A percentile compares a stretch with the other conserved stretches of the same genome.
Evolutionary conservation across 2,329 filamentous ascomycete species (phyloP).

Genomic region (Cladorrhinum sp.): DNA sequence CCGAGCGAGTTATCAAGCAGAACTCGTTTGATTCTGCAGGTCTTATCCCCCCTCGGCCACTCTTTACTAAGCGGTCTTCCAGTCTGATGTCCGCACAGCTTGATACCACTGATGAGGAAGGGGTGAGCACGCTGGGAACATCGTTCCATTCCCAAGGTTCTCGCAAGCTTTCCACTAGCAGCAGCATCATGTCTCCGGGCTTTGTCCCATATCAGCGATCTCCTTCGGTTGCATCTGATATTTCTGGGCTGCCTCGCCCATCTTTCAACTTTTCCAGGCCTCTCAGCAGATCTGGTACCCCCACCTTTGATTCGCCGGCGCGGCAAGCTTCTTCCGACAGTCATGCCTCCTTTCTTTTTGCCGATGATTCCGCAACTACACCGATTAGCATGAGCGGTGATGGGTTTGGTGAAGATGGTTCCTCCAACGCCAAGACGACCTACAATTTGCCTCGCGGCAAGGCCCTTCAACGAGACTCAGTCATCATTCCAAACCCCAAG

Average conservation of each 20-base stretch:
- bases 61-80: slow-evolving; percentile 52
- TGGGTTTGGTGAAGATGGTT: slow-evolving; percentile 53
- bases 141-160: slow-evolving; percentile 62
- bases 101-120: slow-evolving; percentile 70
- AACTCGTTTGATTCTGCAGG: slow-evolving; percentile 49
- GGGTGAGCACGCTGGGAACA: slow-evolving; percentile 48
- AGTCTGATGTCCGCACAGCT: slow-evolving; percentile 62
- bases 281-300: slow-evolving; percentile 69
- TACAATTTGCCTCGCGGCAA: slow-evolving; percentile 85
- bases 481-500: slow-evolving; percentile 53
- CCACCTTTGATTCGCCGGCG: slow-evolving; percentile 54
- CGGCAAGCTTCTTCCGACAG: slow-evolving; percentile 66
- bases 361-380: slow-evolving; percentile 64
- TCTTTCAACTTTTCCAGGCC: slow-evolving; percentile 94
- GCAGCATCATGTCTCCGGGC: slow-evolving; percentile 55
- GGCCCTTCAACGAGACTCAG: slow-evolving; percentile 65
- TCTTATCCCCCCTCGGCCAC: slow-evolving; percentile 49
- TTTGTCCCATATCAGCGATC: slow-evolving; percentile 67
- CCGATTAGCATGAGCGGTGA: slow-evolving; percentile 72
- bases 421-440: slow-evolving; percentile 54
- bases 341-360: slow-evolving; percentile 60
- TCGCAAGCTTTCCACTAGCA: slow-evolving; percentile 77
- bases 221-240: slow-evolving; percentile 80
- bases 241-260: slow-evolving; percentile 68
- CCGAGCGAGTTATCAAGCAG: slow-evolving; percentile 43